Conservation (phyloP, 2,329 filamentous ascomycete species). For the Truncatella angustata region DNA sequence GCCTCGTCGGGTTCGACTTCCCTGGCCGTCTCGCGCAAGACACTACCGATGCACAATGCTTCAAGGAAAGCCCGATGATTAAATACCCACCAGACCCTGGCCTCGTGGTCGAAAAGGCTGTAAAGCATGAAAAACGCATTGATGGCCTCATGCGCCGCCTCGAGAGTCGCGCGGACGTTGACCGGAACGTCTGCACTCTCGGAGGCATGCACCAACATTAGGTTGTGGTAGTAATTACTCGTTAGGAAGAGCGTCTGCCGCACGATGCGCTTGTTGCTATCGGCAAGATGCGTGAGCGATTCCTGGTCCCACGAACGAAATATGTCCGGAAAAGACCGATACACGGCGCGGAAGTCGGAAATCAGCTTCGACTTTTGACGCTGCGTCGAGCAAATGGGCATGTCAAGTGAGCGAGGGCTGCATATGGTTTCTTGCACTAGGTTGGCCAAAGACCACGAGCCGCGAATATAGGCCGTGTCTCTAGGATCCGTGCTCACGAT, state of each 20-base stretch:
- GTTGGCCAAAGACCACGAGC: conserved; percentile 77
- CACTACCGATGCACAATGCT: conserved; percentile 64
- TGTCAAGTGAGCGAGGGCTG: conserved; percentile 69
- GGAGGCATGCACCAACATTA: conserved; percentile 75
- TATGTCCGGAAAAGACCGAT: conserved; percentile 68
- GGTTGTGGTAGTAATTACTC: conserved; percentile 80
- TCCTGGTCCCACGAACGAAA: conserved; percentile 68
- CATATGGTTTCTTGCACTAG: conserved; percentile 76
- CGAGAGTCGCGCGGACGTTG: conserved; percentile 68
- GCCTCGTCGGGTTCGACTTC: conserved; percentile 44
- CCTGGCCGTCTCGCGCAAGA: conserved; percentile 50
- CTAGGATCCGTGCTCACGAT: conserved; percentile 61
- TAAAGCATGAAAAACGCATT: conserved; percentile 73
- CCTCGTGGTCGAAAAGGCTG: conserved; percentile 66
- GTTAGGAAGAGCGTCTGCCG: conserved; percentile 75
- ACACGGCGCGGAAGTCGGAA: conserved; percentile 67
- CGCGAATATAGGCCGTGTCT: conserved; percentile 69
- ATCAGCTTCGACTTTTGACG: conserved; percentile 70
- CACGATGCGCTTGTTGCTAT: conserved; percentile 62
- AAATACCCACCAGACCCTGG: conserved; percentile 81
- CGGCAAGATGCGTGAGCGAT: conserved; percentile 55
- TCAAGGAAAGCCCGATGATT: conserved; percentile 79
- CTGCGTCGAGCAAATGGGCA: conserved; percentile 67
- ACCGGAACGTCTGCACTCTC: conserved; percentile 63
- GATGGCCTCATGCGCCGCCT: conserved; percentile 74